Evolutionary conservation across 768 basidiomycete species (phyloP).

Genomic region (Tylopilus intermedius): DNA sequence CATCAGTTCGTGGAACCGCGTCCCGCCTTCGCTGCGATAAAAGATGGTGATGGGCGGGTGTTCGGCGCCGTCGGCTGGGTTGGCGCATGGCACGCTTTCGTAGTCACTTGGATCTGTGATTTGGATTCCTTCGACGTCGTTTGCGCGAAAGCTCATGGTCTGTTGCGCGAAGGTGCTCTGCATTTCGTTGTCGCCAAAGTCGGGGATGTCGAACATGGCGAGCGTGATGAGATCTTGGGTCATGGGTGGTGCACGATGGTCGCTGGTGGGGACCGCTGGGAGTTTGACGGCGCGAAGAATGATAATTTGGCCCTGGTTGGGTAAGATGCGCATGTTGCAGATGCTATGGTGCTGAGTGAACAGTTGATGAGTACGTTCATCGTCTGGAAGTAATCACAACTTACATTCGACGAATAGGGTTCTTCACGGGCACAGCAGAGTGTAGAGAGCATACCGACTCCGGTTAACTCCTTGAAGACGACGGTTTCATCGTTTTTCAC

Average conservation of each 20-base stretch:
- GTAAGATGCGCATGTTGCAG: constrained; percentile 47
- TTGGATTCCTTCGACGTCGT: constrained; percentile 33
- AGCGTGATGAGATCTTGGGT: constrained; percentile 28
- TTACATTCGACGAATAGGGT: constrained; percentile 25
- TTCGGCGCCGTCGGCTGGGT: constrained; percentile 18
- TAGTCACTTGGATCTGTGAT: constrained; percentile 27
- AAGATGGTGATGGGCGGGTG: constrained; percentile 33
- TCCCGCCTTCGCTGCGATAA: constrained; percentile 28
- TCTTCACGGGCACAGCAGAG: constrained; percentile 37
- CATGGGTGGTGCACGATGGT: constrained; percentile 13
- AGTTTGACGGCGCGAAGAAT: constrained; percentile 42
- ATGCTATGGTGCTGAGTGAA: constrained; percentile 42
- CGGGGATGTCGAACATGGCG: constrained; percentile 28
- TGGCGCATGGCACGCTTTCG: constrained; percentile 16
- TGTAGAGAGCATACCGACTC: constrained; percentile 31
- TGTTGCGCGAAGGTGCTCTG: constrained; percentile 22
- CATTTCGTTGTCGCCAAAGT: constrained; percentile 29
- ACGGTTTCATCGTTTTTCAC: constrained; percentile 40
- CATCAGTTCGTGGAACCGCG: constrained; percentile 26
- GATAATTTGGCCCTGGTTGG: constrained; percentile 47
- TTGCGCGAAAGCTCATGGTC: constrained; percentile 29
- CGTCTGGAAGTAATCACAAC: not conserved
- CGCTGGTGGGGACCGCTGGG: constrained; percentile 1
- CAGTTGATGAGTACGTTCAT: constrained; percentile 4
- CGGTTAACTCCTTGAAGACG: constrained; percentile 38